Percentiles rank a stretch among this genome's conserved stretches.
phyloP scores from a whole-genome alignment of 164 flowering plant genomes.

The Echeveria elegans region DNA sequence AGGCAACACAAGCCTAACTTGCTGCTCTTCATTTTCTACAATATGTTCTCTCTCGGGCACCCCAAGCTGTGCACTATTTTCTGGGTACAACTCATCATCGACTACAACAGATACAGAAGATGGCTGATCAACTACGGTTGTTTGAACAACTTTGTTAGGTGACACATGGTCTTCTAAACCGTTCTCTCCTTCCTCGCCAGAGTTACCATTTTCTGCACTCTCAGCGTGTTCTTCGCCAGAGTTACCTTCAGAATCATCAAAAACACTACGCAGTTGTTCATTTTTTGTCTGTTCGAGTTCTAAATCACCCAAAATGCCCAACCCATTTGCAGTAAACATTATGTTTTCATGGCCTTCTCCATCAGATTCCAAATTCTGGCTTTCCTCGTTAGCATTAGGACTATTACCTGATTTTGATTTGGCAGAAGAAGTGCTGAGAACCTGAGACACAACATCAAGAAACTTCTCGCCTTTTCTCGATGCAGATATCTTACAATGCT shows the following conservation, averaged over 20 bases:
- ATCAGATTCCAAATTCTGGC: neutral
- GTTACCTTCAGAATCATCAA: no score
- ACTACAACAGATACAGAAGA: neutral
- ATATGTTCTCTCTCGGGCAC: neutral
- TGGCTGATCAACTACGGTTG: no score
- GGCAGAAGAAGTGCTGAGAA: neutral
- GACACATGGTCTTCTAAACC: neutral
- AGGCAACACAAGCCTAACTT: neutral
- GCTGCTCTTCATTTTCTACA: neutral
- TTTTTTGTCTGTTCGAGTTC: neutral
- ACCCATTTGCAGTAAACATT: neutral
- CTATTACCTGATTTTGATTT: constrained; percentile 5
- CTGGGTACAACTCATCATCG: neutral
- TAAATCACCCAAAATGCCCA: neutral
- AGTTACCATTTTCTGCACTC: neutral
- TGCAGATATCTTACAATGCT: constrained; percentile 7
- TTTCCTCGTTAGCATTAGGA: neutral
- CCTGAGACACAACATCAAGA: constrained; percentile 10
- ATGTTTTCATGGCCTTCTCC: neutral
- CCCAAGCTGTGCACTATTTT: neutral
- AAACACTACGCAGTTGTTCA: no score
- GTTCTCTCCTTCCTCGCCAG: neutral
- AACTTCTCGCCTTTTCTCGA: constrained; percentile 5
- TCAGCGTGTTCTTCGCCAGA: neutral
- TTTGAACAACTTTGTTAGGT: neutral